These are phyloP conservation scores for Metschnikowia similis DNA, from an alignment of 805 yeast species.

Conservation along the genomic window DNA sequence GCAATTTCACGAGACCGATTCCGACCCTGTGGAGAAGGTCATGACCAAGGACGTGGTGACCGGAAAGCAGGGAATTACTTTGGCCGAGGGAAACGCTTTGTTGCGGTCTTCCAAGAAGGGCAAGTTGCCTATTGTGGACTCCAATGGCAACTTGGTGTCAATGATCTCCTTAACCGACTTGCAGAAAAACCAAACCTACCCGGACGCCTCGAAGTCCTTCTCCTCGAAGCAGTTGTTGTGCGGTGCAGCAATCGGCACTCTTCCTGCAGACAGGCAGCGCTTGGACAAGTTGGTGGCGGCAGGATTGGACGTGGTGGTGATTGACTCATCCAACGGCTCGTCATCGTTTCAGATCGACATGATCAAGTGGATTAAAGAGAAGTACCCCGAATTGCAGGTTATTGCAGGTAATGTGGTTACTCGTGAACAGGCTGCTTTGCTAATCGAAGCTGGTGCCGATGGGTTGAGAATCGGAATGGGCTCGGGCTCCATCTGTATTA, in stretches of 20 bases:
- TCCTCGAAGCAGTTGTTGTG: constrained; percentile 92
- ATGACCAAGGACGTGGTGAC: constrained; percentile 90
- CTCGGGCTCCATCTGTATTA: constrained; percentile 97
- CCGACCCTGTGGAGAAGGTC: constrained; percentile 61
- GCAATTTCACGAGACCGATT: constrained; percentile 81
- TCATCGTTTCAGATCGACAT: constrained; percentile 90
- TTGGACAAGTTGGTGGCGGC: constrained; percentile 82
- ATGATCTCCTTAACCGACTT: constrained; percentile 93
- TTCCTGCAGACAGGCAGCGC: constrained; percentile 84
- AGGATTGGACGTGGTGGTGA: constrained; percentile 92
- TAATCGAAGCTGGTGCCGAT: constrained; percentile 89
- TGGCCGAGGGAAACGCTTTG: constrained; percentile 84
- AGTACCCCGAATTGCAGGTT: constrained; percentile 75
- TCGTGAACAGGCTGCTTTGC: constrained; percentile 96
- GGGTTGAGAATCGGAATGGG: constrained; percentile 99
- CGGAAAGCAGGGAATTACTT: constrained; percentile 75
- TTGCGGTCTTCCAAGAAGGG: constrained; percentile 94
- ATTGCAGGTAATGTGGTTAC: constrained; percentile 98
- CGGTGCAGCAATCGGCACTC: constrained; percentile 98
- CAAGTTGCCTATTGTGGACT: constrained; percentile 90
- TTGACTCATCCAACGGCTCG: constrained; percentile 98
- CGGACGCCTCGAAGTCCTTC: constrained; percentile 90
- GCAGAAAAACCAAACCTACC: constrained; percentile 91
- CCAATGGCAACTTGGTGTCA: constrained; percentile 69
- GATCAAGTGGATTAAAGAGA: constrained; percentile 86